Conservation (phyloP, 148 eudicot species). For the Rhododendron mucronatum region DNA sequence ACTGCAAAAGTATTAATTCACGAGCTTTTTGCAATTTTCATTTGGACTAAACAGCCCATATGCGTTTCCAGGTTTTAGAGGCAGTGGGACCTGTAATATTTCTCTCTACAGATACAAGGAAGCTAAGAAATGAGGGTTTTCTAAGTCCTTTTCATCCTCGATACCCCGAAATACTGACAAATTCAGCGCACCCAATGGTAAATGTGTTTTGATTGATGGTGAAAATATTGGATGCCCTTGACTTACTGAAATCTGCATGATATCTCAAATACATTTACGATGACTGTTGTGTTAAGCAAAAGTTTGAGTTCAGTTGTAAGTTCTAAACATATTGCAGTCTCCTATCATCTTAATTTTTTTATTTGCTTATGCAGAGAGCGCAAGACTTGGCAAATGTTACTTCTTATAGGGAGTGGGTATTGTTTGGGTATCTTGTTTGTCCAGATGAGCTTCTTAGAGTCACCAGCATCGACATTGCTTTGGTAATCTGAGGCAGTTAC, state of each 20-base stretch:
- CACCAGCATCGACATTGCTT: slow-evolving; percentile 97
- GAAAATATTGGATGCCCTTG: background rate
- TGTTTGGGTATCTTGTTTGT: slow-evolving; percentile 96
- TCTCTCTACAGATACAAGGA: slow-evolving; percentile 89
- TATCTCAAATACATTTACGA: background rate
- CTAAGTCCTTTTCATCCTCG: slow-evolving; percentile 99
- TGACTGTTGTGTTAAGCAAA: background rate
- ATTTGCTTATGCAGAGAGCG: slow-evolving; percentile 62
- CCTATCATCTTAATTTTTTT: background rate
- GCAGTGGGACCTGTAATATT: slow-evolving; percentile 97
- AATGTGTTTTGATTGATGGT: slow-evolving; percentile 15
- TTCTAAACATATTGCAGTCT: slow-evolving; percentile 1
- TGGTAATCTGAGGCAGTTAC: slow-evolving; percentile 41
- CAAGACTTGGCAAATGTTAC: slow-evolving; percentile 99
- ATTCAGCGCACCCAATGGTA: slow-evolving; percentile 99
- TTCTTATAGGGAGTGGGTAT: slow-evolving; percentile 90
- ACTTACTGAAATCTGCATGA: background rate
- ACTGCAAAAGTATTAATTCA: background rate
- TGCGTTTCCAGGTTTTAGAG: slow-evolving; percentile 70
- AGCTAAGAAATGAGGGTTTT: slow-evolving; percentile 98
- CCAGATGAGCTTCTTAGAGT: slow-evolving; percentile 99
- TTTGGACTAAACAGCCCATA: slow-evolving; percentile 3
- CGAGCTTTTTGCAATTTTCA: background rate
- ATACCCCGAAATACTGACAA: slow-evolving; percentile 97
- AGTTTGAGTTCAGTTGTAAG: background rate